Conservation (phyloP, 2,329 filamentous ascomycete species). For the Stemphylium vesicarium region DNA sequence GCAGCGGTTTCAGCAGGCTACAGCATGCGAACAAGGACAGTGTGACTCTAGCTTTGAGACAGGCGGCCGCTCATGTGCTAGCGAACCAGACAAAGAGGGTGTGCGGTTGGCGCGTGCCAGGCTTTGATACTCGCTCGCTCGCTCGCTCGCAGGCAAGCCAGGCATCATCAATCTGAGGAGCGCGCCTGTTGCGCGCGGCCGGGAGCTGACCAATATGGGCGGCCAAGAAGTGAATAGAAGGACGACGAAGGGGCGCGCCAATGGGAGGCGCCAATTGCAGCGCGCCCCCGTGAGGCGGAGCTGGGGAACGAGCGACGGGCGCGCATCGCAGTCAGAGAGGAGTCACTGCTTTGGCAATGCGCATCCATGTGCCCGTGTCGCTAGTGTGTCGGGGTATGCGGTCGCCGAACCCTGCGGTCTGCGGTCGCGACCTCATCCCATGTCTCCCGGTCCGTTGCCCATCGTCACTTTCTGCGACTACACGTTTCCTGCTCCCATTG, state of each 20-base stretch:
- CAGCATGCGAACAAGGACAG: conserved; percentile 34
- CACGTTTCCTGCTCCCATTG: conserved; percentile 25
- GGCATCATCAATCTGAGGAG: conserved; percentile 32
- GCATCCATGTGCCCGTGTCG: conserved; percentile 16
- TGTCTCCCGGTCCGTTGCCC: neutral
- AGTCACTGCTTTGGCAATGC: conserved; percentile 31
- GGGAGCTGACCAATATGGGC: conserved; percentile 40
- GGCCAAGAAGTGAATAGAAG: conserved; percentile 44
- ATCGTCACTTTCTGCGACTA: neutral
- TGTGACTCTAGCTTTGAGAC: conserved; percentile 32
- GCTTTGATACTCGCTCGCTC: conserved; percentile 10
- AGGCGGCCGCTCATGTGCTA: conserved; percentile 28
- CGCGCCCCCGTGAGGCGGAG: conserved; percentile 22
- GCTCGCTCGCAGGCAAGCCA: conserved; percentile 4
- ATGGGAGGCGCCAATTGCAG: conserved; percentile 33
- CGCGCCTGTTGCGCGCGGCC: conserved; percentile 31
- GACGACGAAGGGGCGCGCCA: conserved; percentile 30
- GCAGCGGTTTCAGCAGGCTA: conserved; percentile 31
- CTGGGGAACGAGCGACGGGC: conserved; percentile 20
- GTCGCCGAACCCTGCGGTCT: conserved; percentile 11
- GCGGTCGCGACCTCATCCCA: neutral
- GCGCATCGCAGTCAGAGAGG: conserved; percentile 28
- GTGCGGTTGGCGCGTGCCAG: conserved; percentile 30
- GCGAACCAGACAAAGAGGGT: conserved; percentile 38
- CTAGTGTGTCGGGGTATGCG: conserved; percentile 18